Evolutionary conservation across 2,329 filamentous ascomycete genomes (phyloP).

Genomic region (Leptographium wingfieldii): DNA sequence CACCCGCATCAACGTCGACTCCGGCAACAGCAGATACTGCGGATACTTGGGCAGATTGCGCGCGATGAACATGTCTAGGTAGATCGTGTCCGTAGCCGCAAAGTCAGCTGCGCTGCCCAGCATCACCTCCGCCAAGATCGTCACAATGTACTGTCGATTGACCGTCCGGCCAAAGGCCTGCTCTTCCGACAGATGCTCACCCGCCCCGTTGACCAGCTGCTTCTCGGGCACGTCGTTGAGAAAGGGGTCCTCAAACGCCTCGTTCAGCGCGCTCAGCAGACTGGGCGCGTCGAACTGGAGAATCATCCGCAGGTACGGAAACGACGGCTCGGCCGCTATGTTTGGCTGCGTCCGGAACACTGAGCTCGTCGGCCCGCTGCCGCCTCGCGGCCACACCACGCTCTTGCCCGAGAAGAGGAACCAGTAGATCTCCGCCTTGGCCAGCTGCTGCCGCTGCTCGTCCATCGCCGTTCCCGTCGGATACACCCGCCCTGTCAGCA

Average conservation of each 20-base stretch:
- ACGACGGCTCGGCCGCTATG: conserved; percentile 52
- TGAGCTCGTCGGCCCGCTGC: conserved; percentile 29
- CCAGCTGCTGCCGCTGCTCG: conserved; percentile 58
- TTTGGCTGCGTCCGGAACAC: conserved; percentile 48
- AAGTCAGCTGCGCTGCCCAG: conserved; percentile 53
- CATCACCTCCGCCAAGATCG: conserved; percentile 86
- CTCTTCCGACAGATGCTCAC: conserved; percentile 46
- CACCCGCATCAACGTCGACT: conserved; percentile 70
- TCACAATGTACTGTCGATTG: conserved; percentile 84
- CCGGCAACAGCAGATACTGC: conserved; percentile 84
- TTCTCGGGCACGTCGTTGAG: conserved; percentile 68
- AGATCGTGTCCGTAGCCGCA: conserved; percentile 70
- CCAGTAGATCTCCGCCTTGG: conserved; percentile 83
- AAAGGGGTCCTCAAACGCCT: conserved; percentile 92
- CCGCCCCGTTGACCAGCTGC: conserved; percentile 36
- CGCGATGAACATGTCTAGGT: conserved; percentile 96
- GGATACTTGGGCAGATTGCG: conserved; percentile 93
- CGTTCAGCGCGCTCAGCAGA: conserved; percentile 89
- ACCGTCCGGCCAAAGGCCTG: conserved; percentile 59
- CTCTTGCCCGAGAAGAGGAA: conserved; percentile 82
- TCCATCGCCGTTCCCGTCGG: conserved; percentile 68
- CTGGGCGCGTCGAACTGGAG: conserved; percentile 82
- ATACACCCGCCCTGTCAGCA: conserved; percentile 80
- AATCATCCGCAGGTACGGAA: conserved; percentile 73
- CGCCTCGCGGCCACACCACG: conserved; percentile 60